Evolutionary conservation across 805 yeast species (phyloP), one percentile per base, ranked within the genome.

Genomic region (Lipomyces chichibuensis): DNA sequence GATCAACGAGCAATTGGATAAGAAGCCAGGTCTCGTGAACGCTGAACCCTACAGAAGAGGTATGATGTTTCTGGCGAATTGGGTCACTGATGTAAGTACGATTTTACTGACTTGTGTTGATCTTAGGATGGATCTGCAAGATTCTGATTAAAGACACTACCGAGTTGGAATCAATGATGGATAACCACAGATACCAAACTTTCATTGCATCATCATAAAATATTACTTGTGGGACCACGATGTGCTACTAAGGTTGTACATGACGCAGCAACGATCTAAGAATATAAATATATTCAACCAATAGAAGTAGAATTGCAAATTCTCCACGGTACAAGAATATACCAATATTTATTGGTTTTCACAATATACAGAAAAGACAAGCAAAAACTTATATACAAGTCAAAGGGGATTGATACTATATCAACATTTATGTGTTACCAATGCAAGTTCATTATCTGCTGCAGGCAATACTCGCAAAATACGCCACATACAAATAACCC

Each of bases 21-120:
- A 84, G 60, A 81, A 83, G 67, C 98, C 99, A 46, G 87, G 87
- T 65, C 81, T 92, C 74, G 86, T 95, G 75, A 94, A 93, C 80
- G 79, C 81, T 71, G 98, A 92, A 76, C 98, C 99, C 59, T 83
- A 90, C 46, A 23, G 58, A n/a, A 49, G 59, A 17, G 70, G 69
- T 66, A 32, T 29, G 61, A 51, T 49, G 29, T 35, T 35, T 57
- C 39, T 57, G 25, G n/a, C 23, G 23, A 35, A 7, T n/a, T 14
- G 53, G 20, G 14, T 59, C 29, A 13, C 7, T 14, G 14, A 14
- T 17, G 3, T 9, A 20, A 20, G 49, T 14, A 17, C 20, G 27
- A 23, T 32, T 17, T 17, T 54, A 13, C 37, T 39, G 35, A 14
- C 29, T 20, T n/a, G 11, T 20, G 6, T n/a, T n/a, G 20, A 32